Evolutionary conservation across 2,329 filamentous ascomycete genomes (phyloP), one percentile per base, ranked within the genome.

Genomic region (Apiospora marii): DNA sequence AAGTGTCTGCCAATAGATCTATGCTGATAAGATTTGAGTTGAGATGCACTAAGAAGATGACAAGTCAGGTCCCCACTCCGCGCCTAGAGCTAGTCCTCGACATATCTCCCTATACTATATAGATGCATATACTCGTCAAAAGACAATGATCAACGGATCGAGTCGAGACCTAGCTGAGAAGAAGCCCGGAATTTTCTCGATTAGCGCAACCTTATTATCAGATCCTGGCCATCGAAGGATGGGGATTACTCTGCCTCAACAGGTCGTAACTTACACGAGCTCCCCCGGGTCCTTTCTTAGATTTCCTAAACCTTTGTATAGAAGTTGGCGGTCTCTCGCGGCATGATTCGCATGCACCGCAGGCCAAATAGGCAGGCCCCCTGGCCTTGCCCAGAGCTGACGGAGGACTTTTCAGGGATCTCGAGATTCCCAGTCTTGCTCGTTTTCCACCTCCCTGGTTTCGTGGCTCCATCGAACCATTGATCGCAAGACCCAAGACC

Each of bases 1-100:
- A 61, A 34, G 53, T 8, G 53, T 8, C 16, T 10, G 19, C 53
- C 53, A 61, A 61, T 61, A n/a, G 53, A 61, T 61, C 53, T 61
- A 19, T 61, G 30, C 19, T 61, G 30, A 37, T 37, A 4, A 61
- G 53, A 61, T 61, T 61, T 49, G 53, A 30, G 27, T 2, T 27
- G 22, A 37, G 53, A 61, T 61, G 53, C 53, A 22, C 53, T 61
- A 61, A 22, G 16, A 10, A n/a, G n/a, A 37, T 61, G 53, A 61
- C 53, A 61, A 37, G 53, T 61, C 16, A 8, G 16, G 30, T 34
- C 53, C 51, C 53, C 53, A 61, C 53, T 61, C 19, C 53, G 53
- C 53, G 27, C 12, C 30, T 7, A 10, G 51, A 34, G 53, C 53
- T 61, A 61, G 53, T 61, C 53, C 53, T 61, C 30, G 53, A 37